These are phyloP conservation scores for Hygrophorus russula DNA, from an alignment of 768 basidiomycete genomes.

Conservation along the genomic window DNA sequence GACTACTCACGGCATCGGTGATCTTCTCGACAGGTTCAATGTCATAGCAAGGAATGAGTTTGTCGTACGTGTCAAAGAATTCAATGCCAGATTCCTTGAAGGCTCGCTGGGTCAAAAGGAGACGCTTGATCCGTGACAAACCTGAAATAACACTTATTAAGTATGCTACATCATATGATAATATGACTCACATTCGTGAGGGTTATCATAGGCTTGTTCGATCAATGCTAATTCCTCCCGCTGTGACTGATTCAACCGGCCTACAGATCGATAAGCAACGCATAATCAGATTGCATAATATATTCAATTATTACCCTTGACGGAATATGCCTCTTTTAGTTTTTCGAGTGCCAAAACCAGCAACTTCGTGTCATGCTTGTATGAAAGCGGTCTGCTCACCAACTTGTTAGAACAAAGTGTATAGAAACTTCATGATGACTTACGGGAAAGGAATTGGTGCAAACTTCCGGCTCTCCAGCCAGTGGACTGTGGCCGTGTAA, in stretches of 20 bases:
- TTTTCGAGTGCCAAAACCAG: constrained; percentile 95
- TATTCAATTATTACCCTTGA: constrained; percentile 47
- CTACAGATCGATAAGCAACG: constrained; percentile 8
- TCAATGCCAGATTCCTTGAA: constrained; percentile 98
- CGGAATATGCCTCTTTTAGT: constrained; percentile 96
- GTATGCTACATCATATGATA: neutral
- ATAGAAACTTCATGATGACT: constrained; percentile 15
- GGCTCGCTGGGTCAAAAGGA: constrained; percentile 91
- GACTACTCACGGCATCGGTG: constrained; percentile 74
- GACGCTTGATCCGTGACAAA: constrained; percentile 94
- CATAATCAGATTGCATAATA: neutral
- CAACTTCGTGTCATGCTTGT: constrained; percentile 98
- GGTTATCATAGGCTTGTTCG: constrained; percentile 98
- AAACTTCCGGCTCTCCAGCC: constrained; percentile 97
- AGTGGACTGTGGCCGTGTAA: constrained; percentile 97
- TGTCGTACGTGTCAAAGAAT: constrained; percentile 97
- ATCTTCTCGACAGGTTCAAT: constrained; percentile 99
- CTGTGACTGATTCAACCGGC: constrained; percentile 94
- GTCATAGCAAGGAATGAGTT: constrained; percentile 96
- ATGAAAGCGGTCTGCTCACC: constrained; percentile 68
- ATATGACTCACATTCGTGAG: constrained; percentile 80
- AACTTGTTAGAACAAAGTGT: neutral
- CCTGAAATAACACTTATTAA: constrained; percentile 24
- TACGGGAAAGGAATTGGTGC: constrained; percentile 98
- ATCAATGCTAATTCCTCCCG: constrained; percentile 96